phyloP scores from a whole-genome alignment of 2,329 filamentous ascomycete species.

The Colletotrichum limetticola region DNA sequence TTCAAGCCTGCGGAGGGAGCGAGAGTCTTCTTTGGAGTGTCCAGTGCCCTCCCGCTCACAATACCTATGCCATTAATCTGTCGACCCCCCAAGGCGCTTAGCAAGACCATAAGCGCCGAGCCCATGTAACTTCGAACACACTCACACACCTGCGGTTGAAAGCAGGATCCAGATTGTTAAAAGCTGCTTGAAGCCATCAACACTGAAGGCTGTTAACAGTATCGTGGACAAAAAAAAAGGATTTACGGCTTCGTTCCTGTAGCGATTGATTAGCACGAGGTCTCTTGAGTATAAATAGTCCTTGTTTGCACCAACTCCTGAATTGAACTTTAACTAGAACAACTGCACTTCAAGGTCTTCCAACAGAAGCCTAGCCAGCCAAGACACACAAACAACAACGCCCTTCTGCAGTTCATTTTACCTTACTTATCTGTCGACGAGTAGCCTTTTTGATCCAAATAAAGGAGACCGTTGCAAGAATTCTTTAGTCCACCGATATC shows the following conservation, averaged over 20 bases:
- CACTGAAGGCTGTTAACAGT: not conserved
- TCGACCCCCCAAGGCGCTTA: no score
- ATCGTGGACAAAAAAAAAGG: not conserved
- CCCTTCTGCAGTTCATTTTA: not conserved
- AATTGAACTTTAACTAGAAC: not conserved
- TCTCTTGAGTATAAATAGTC: not conserved
- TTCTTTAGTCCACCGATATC: not conserved
- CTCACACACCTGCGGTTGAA: not conserved
- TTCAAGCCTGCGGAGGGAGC: no score
- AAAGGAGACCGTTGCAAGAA: not conserved
- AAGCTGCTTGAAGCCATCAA: not conserved
- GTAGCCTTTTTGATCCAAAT: no score
- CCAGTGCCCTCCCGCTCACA: not conserved
- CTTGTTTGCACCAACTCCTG: not conserved
- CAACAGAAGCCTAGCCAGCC: not conserved
- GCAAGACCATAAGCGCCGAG: not conserved
- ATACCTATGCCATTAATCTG: not conserved
- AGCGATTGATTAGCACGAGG: not conserved
- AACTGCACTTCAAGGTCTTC: not conserved
- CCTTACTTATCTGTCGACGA: not conserved
- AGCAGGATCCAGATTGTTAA: not conserved
- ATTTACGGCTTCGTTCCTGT: not conserved
- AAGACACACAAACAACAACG: not conserved
- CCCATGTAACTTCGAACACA: not conserved
- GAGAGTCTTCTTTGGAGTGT: not conserved